A percentile compares a stretch with the other conserved stretches of the same genome.
Evolutionary conservation across 192 early-diverging fungal genomes (phyloP).

Genomic region (Rhizoclosmatium globosum): DNA sequence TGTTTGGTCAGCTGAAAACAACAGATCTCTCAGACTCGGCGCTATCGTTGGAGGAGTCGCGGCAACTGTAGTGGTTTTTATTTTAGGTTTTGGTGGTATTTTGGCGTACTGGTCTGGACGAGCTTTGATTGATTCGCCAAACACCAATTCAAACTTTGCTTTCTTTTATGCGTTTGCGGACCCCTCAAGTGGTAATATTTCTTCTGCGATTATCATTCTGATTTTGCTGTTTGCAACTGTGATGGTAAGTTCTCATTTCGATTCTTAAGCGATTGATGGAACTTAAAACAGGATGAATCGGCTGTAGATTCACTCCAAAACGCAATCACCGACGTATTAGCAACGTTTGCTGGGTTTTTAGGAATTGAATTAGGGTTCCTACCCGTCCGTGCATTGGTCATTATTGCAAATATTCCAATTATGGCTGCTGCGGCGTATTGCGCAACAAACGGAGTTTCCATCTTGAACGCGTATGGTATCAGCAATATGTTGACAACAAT

Average conservation of each 20-base stretch:
- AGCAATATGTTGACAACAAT: constrained; percentile 50
- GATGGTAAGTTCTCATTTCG: constrained; percentile 24
- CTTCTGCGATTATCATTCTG: constrained; percentile 45
- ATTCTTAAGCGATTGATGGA: no score
- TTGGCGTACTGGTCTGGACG: constrained; percentile 49
- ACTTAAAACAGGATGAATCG: constrained; percentile 36
- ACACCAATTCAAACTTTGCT: constrained; percentile 35
- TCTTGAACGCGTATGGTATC: constrained; percentile 46
- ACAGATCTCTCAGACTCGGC: constrained; percentile 43
- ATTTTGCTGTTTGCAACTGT: constrained; percentile 46
- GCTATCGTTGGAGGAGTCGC: constrained; percentile 41
- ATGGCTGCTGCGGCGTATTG: constrained; percentile 38
- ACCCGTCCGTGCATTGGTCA: constrained; percentile 27
- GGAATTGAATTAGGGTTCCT: constrained; percentile 28
- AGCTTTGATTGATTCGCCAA: constrained; percentile 12
- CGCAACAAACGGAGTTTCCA: constrained; percentile 39
- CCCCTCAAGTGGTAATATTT: constrained; percentile 26
- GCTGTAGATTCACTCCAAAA: constrained; percentile 60
- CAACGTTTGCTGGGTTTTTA: constrained; percentile 37
- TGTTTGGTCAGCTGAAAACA: constrained; percentile 57
- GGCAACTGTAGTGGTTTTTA: constrained; percentile 46
- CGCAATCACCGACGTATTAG: constrained; percentile 51
- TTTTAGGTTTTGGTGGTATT: constrained; percentile 59
- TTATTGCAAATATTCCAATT: constrained; percentile 54
- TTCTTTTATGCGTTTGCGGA: constrained; percentile 53